phyloP scores from a whole-genome alignment of 805 yeast genomes.

The Saturnispora zaruensis region DNA sequence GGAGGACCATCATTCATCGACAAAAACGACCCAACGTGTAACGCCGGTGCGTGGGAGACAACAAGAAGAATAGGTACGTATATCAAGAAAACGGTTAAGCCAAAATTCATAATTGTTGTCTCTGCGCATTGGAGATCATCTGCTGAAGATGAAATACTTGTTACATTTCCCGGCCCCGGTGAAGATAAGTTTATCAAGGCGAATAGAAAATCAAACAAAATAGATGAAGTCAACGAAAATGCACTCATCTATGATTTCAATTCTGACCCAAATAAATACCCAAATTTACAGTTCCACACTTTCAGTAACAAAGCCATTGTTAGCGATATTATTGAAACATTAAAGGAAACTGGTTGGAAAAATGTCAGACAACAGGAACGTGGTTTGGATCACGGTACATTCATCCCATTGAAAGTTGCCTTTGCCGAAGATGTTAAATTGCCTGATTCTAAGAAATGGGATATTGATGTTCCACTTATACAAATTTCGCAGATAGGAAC shows the following conservation, averaged over 20 bases:
- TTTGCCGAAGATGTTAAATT: slow-evolving; percentile 36
- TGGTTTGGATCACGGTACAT: slow-evolving; percentile 76
- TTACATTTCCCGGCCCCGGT: slow-evolving; percentile 34
- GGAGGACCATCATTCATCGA: slow-evolving; percentile 79
- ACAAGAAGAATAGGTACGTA: slow-evolving; percentile 42
- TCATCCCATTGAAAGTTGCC: slow-evolving; percentile 74
- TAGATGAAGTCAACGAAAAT: slow-evolving; percentile 32
- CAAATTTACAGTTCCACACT: slow-evolving; percentile 52
- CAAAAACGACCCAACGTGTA: slow-evolving; percentile 36
- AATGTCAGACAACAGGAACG: slow-evolving; percentile 37
- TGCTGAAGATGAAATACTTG: slow-evolving; percentile 34
- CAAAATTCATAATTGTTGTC: slow-evolving; percentile 56
- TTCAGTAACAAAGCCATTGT: slow-evolving; percentile 37
- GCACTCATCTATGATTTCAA: slow-evolving; percentile 64
- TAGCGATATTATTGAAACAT: slow-evolving; percentile 32
- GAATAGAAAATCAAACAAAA: slow-evolving; percentile 13
- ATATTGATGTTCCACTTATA: slow-evolving; percentile 39
- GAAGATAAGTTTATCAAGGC: slow-evolving; percentile 13
- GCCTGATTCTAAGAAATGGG: slow-evolving; percentile 31
- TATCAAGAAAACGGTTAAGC: slow-evolving; percentile 43
- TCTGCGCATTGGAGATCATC: slow-evolving; percentile 73
- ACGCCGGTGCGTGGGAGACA: slow-evolving; percentile 48
- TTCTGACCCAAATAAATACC: slow-evolving; percentile 61
- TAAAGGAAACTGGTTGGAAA: slow-evolving; percentile 36
- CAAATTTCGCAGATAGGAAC: slow-evolving; percentile 40